Conservation (phyloP, 169 alveolate genomes). For the Theileria luwenshuni region DNA sequence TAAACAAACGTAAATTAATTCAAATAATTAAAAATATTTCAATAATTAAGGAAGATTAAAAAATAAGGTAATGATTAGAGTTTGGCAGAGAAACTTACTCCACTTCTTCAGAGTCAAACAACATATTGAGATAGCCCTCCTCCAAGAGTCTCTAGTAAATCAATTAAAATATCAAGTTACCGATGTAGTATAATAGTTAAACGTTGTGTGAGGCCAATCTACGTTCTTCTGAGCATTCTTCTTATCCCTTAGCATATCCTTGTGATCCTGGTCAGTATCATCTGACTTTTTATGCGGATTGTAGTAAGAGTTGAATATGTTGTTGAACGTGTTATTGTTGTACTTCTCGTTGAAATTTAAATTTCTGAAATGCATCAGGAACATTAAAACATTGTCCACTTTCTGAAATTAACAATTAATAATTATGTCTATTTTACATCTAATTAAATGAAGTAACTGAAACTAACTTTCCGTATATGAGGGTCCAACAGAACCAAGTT, state of each 20-base stretch:
- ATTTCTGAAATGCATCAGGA: conserved; percentile 52
- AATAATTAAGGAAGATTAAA: too few species aligned
- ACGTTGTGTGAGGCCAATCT: conserved; percentile 30
- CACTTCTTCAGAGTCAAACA: background rate
- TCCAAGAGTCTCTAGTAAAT: conserved; percentile 8
- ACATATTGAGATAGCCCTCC: conserved; percentile 7
- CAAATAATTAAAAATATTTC: too few species aligned
- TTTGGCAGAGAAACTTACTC: background rate
- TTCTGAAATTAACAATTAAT: conserved; percentile 7
- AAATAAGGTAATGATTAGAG: too few species aligned
- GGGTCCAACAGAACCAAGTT: background rate
- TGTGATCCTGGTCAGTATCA: background rate
- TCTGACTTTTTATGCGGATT: background rate
- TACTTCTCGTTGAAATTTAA: conserved; percentile 47
- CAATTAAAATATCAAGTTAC: background rate
- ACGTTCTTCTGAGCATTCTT: background rate
- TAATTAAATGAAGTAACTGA: too few species aligned
- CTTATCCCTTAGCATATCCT: background rate
- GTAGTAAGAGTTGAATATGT: conserved; percentile 27
- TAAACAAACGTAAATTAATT: background rate
- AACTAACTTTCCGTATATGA: background rate
- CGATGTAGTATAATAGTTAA: conserved; percentile 57
- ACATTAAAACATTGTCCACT: conserved; percentile 30
- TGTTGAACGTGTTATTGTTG: conserved; percentile 22
- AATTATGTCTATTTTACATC: background rate